Conservation (phyloP, 257 asterid species). For the Linaria vulgaris region DNA sequence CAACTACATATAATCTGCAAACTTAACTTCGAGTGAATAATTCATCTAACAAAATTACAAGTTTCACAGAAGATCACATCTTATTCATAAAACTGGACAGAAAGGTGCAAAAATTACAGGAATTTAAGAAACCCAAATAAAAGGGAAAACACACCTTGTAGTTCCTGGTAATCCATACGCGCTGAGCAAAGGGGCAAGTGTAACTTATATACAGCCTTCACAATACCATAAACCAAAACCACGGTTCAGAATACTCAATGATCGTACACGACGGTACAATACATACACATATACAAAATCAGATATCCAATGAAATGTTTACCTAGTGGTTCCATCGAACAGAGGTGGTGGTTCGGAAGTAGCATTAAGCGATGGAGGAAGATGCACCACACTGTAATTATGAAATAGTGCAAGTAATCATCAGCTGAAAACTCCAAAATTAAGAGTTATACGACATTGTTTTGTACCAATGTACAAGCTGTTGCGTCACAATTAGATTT, state of each 20-base stretch:
- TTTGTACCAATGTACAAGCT: too few relatives aligned
- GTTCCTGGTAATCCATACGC: slow-evolving; percentile 39
- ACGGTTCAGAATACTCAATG: too few relatives aligned
- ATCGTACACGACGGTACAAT: too few relatives aligned
- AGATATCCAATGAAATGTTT: background rate
- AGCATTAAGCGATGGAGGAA: slow-evolving; percentile 40
- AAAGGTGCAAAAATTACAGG: background rate
- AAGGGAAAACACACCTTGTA: slow-evolving; percentile 31
- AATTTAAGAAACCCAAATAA: background rate
- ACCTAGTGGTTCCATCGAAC: slow-evolving; percentile 53
- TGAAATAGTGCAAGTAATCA: too few relatives aligned
- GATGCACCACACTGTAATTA: slow-evolving; percentile 29
- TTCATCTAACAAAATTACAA: too few relatives aligned
- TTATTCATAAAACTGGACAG: background rate
- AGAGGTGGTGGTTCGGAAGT: slow-evolving; percentile 41
- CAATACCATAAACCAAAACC: too few relatives aligned
- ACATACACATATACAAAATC: background rate
- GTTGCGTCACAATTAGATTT: too few relatives aligned
- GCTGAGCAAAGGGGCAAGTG: slow-evolving; percentile 42
- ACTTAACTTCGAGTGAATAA: too few relatives aligned
- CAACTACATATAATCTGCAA: too few relatives aligned
- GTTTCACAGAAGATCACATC: too few relatives aligned
- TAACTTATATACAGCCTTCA: slow-evolving; percentile 40
- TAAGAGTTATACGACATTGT: too few relatives aligned
- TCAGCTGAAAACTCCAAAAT: too few relatives aligned